Conservation (phyloP, 352 stramenopile species). For the Saprolegnia parasitica region DNA sequence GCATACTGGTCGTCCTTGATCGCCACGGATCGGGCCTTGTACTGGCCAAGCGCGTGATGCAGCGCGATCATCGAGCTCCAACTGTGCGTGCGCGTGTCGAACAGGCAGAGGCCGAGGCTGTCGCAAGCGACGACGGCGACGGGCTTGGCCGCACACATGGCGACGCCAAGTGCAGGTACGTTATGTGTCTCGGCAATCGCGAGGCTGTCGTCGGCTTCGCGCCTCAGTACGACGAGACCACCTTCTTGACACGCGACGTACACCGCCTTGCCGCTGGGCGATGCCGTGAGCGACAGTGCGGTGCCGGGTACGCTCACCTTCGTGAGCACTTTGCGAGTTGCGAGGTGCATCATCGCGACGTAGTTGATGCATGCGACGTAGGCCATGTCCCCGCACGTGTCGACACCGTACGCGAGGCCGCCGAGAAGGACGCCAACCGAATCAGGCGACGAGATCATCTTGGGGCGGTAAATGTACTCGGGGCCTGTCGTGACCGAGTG, state of each 20-base stretch:
- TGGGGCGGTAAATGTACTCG: constrained; percentile 14
- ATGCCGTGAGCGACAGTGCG: constrained; percentile 9
- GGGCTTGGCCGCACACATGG: constrained; percentile 6
- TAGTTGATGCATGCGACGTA: constrained; percentile 26
- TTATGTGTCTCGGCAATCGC: background rate
- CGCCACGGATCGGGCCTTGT: constrained; percentile 14
- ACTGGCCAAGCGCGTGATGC: background rate
- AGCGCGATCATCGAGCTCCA: constrained; percentile 24
- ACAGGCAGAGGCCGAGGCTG: constrained; percentile 20
- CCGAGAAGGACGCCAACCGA: constrained; percentile 10
- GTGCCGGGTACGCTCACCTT: constrained; percentile 13
- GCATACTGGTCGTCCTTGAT: constrained; percentile 25
- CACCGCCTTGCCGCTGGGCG: constrained; percentile 21
- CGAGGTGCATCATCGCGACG: constrained; percentile 18
- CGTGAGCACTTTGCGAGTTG: background rate
- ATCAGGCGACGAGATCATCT: constrained; percentile 16
- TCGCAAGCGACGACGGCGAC: constrained; percentile 27
- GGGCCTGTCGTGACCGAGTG: background rate
- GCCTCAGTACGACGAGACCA: constrained; percentile 3
- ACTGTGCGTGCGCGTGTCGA: constrained; percentile 21
- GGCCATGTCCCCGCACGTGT: constrained; percentile 3
- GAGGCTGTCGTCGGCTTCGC: constrained; percentile 9
- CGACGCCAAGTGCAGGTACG: constrained; percentile 18
- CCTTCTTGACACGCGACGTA: constrained; percentile 28
- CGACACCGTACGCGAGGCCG: constrained; percentile 24